Percentiles rank a stretch among this genome's conserved stretches.
Evolutionary conservation across 2,329 filamentous ascomycete species (phyloP).

Genomic region (Lachnellula cervina): DNA sequence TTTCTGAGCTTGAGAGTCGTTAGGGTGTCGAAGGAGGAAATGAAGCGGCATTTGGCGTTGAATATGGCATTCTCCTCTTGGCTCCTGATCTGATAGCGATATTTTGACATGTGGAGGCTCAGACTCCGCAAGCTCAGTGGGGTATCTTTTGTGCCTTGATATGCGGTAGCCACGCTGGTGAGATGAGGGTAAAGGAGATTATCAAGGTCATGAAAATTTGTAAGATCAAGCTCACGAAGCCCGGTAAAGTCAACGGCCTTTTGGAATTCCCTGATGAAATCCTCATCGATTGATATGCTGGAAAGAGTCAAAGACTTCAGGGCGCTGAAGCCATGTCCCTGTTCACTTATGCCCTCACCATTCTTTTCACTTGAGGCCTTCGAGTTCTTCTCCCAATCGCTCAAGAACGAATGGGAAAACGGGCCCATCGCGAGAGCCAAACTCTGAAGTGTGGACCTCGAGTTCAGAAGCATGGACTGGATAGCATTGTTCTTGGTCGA

Average conservation of each 20-base stretch:
- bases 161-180: background rate
- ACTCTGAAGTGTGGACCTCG: slow-evolving; percentile 1
- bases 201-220: background rate
- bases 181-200: background rate
- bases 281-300: background rate
- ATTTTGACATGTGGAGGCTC: background rate
- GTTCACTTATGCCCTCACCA: background rate
- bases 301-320: background rate
- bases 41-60: slow-evolving; percentile 1
- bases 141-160: background rate
- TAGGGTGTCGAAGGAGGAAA: slow-evolving; percentile 4
- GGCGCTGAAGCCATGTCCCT: background rate
- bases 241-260: slow-evolving; percentile 1
- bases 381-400: background rate
- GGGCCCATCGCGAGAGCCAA: background rate
- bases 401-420: background rate
- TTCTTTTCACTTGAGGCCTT: background rate
- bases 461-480: background rate
- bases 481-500: background rate
- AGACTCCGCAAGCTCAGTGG: background rate
- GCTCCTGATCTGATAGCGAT: background rate
- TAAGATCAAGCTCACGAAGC: background rate
- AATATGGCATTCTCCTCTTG: background rate
- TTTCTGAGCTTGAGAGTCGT: background rate
- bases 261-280: background rate